phyloP scores from a whole-genome alignment of 2,329 filamentous ascomycete genomes.

The Thielaviopsis musarum region DNA sequence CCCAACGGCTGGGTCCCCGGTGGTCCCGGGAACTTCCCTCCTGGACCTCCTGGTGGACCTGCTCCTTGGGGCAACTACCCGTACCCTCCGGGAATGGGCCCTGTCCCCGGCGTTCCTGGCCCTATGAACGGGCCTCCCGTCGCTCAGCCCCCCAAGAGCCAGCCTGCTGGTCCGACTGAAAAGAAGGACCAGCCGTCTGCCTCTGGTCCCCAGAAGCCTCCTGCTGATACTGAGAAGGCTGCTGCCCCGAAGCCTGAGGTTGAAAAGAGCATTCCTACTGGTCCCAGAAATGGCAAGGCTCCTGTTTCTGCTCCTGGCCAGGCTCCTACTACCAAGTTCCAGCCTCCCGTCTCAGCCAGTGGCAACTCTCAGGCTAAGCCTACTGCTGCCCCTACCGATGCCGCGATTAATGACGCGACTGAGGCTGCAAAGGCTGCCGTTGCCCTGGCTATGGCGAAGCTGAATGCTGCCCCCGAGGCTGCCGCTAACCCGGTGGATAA shows the following conservation, averaged over 20 bases:
- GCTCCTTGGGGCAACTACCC: slow-evolving; percentile 40
- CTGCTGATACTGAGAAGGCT: neutral
- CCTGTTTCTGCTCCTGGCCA: slow-evolving; percentile 25
- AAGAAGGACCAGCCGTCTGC: slow-evolving; percentile 32
- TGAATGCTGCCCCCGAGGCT: slow-evolving; percentile 24
- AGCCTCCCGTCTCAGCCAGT: slow-evolving; percentile 15
- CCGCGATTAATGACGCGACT: slow-evolving; percentile 47
- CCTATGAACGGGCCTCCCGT: slow-evolving; percentile 9
- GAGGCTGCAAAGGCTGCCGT: slow-evolving; percentile 61
- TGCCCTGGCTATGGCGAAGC: slow-evolving; percentile 64
- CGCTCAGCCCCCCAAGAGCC: slow-evolving; percentile 13
- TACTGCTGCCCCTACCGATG: slow-evolving; percentile 20
- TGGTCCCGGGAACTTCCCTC: slow-evolving; percentile 53
- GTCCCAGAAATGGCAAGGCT: slow-evolving; percentile 23
- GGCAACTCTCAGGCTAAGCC: slow-evolving; percentile 20
- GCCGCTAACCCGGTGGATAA: slow-evolving; percentile 46
- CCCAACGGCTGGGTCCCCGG: slow-evolving; percentile 65
- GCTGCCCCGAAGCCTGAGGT: neutral
- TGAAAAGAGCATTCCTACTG: slow-evolving; percentile 17
- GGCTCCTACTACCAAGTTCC: slow-evolving; percentile 20
- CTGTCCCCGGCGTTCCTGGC: slow-evolving; percentile 8
- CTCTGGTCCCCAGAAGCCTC: neutral
- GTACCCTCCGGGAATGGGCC: slow-evolving; percentile 33
- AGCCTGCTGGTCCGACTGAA: slow-evolving; percentile 10
- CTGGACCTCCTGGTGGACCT: slow-evolving; percentile 36